Evolutionary conservation across 805 yeast species (phyloP), one percentile per base, ranked within the genome.

Genomic region (Yamadazyma philogaea): DNA sequence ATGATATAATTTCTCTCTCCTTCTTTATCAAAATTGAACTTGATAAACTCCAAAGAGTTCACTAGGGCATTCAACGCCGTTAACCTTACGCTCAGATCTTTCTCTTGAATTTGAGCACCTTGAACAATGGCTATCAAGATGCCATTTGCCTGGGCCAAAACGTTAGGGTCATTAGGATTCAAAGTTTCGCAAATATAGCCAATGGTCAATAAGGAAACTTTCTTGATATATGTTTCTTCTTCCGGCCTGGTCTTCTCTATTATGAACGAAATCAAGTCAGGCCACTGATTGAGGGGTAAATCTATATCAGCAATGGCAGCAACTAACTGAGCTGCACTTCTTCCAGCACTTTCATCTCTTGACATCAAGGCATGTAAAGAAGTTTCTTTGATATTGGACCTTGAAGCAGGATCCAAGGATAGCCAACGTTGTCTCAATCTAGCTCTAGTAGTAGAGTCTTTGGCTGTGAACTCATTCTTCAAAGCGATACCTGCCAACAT

Each of bases 301-400:
- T 93, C 99, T 44, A 91, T 87, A 49, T 84, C 91, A n/a, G 97
- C 99, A 54, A 93, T 87, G 8, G 97, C 95, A 26, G 98, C 96
- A 39, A 93, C 91, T 51, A 91, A 74, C 70, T 91, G 97, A 18
- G 99, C 96, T 19, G 91, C 84, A 21, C 96, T 77, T 44, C 82
- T 80, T 24, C 95, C 93, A 43, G 91, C 96, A 56, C 87, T 78
- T 50, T 79, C 85, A 54, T 81, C 79, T n/a, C 68, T 60, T 14
- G 86, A 74, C 43, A 82, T 61, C 43, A 93, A 76, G 2, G 90
- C 78, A 34, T 67, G 65, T 38, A 91, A 62, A 4, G 69, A 55
- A 22, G 75, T 71, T 34, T 74, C 71, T 68, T 87, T 89, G 58
- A 91, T 83, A 49, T 78, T 77, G 7, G 66, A 56, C 62, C 81